These are phyloP conservation scores for Nakaseomyces glabratus DNA, from an alignment of 1,139 yeast genomes.

Conservation along the genomic window DNA sequence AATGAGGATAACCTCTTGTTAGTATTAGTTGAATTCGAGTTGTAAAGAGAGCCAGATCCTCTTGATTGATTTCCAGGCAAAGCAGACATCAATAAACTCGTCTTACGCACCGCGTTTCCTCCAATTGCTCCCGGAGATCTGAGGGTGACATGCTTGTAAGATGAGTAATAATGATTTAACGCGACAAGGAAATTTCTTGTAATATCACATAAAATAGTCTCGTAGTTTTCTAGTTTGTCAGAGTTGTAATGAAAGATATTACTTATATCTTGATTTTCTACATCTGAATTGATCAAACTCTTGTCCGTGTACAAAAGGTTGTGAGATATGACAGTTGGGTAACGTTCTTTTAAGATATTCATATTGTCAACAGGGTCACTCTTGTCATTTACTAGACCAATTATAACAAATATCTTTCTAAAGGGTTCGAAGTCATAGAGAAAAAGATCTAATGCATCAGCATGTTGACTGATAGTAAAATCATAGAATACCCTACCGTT, in stretches of 20 bases:
- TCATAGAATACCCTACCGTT: slow-evolving; percentile 51
- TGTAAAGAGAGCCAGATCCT: slow-evolving; percentile 8
- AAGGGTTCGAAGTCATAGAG: slow-evolving; percentile 85
- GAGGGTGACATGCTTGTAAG: slow-evolving; percentile 61
- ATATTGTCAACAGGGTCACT: slow-evolving; percentile 30
- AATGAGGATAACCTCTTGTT: slow-evolving; percentile 19
- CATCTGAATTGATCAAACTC: slow-evolving; percentile 7
- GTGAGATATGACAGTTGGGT: slow-evolving; percentile 57
- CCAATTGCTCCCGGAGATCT: slow-evolving; percentile 64
- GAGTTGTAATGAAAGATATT: slow-evolving; percentile 15
- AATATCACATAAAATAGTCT: slow-evolving; percentile 66
- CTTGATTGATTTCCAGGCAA: background rate
- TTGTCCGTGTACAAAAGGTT: slow-evolving; percentile 36
- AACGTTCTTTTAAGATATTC: slow-evolving; percentile 35
- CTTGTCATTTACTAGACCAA: slow-evolving; percentile 40
- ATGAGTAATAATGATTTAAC: slow-evolving; percentile 59
- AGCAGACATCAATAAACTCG: slow-evolving; percentile 17
- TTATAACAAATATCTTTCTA: slow-evolving; percentile 58
- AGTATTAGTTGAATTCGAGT: slow-evolving; percentile 6
- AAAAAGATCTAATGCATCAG: slow-evolving; percentile 47
- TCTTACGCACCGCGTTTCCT: slow-evolving; percentile 37
- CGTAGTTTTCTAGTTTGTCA: slow-evolving; percentile 33
- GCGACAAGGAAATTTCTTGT: slow-evolving; percentile 54
- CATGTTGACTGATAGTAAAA: slow-evolving; percentile 37
- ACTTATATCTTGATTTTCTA: background rate